A percentile compares a stretch with the other conserved stretches of the same genome.
Evolutionary conservation across 2,329 filamentous ascomycete species (phyloP).

Genomic region (Plectosphaerella sp.): DNA sequence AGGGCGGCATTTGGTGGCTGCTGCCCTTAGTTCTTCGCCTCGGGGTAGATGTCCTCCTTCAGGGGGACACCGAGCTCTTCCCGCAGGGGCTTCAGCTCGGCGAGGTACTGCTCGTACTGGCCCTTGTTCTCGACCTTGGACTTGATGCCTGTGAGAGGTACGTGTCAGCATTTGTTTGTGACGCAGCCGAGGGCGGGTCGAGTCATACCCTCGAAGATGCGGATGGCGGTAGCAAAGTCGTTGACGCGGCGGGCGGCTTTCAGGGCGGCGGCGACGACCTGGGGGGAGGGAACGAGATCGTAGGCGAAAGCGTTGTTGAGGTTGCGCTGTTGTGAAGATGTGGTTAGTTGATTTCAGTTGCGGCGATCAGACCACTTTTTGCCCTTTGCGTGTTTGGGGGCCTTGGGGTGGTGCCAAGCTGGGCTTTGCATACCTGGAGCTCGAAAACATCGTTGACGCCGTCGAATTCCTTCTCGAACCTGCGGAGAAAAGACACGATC

Average conservation of each 20-base stretch:
- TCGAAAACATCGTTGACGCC: conserved; percentile 97
- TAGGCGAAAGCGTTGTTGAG: conserved; percentile 99
- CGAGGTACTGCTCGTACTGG: conserved; percentile 95
- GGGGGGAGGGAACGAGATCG: conserved; percentile 94
- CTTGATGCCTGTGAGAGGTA: conserved; percentile 71
- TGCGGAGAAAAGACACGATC: conserved; percentile 30
- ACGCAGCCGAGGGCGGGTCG: not conserved
- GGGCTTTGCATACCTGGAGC: conserved; percentile 72
- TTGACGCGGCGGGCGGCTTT: conserved; percentile 94
- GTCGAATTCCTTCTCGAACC: conserved; percentile 99
- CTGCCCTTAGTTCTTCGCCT: conserved; percentile 38
- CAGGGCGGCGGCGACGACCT: conserved; percentile 86
- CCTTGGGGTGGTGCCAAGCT: conserved; percentile 4
- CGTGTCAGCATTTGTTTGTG: conserved; percentile 1
- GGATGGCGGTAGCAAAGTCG: conserved; percentile 96
- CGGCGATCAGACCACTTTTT: conserved; percentile 1
- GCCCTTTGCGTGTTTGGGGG: conserved; percentile 1
- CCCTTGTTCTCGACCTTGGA: conserved; percentile 98
- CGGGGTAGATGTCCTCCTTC: conserved; percentile 90
- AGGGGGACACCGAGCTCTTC: conserved; percentile 89
- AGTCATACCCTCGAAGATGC: conserved; percentile 90
- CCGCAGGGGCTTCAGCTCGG: conserved; percentile 86
- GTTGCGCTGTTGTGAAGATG: conserved; percentile 59
- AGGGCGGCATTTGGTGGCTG: not conserved
- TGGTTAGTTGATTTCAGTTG: not conserved